Base-by-base conservation (phyloP, 208 protist species). In the Crithidia acanthocephali region DNA sequence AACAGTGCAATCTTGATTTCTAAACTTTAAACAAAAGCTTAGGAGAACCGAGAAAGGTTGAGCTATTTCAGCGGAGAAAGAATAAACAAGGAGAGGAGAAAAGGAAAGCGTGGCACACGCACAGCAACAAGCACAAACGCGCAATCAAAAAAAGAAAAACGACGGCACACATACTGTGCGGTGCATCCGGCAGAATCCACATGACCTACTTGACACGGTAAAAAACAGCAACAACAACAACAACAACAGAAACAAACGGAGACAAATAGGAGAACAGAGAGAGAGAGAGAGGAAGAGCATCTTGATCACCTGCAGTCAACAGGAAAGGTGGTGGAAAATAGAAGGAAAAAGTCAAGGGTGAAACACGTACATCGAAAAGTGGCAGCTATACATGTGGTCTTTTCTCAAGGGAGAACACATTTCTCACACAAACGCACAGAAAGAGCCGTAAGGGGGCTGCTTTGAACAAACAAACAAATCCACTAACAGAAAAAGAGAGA, bases 141-240 rank as follows among this genome's bases (percentile, higher is more conserved):
- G 37, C 13, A 42, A 13, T 42, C 37, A 42, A 42, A 42, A 6
- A 42, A 42, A 42, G n/a, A n/a, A n/a, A n/a, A n/a, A n/a, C n/a
- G 37, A 42, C 37, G 13, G 37, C 37, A 13, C 6, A 42, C 37
- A 42, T 13, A 42, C n/a, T n/a, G 37, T 42, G 37, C 13, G 37
- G 37, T 13, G 13, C 37, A 42, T 42, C 37, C 37, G 13, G 37
- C 37, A 13, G 37, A 15, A 13, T 15, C 37, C 9, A 6, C 37
- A 13, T 42, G 37, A 15, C 13, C 13, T 42, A 42, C 13, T 42
- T 13, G 6, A 42, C 37, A n/a, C n/a, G n/a, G n/a, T n/a, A n/a
- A 42, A 42, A 42, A 53, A 62, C 32, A 47, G 44, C 33, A 56
- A 50, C 40, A 60, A 55, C 32, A 27, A 71, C 11, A 65, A 42